These are phyloP conservation scores for Paramecium tetraurelia DNA, from an alignment of 73 alveolate genomes.

Conservation along the genomic window DNA sequence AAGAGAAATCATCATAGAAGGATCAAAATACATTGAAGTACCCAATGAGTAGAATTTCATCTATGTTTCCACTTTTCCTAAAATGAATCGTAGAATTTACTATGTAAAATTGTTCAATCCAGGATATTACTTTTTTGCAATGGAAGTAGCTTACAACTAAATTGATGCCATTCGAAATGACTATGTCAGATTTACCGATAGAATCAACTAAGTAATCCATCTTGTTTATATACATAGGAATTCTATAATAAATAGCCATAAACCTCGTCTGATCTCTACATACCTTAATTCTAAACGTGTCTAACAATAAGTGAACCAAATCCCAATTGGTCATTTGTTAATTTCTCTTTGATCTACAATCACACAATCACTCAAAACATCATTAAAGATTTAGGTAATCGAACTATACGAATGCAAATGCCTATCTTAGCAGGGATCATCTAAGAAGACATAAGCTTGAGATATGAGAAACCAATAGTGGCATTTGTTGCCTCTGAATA, in stretches of 20 bases:
- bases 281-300: background rate
- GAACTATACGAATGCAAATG: background rate
- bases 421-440: constrained; percentile 5
- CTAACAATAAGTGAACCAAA: background rate
- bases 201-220: background rate
- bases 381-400: background rate
- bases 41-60: background rate
- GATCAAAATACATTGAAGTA: background rate
- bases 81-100: background rate
- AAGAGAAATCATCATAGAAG: background rate
- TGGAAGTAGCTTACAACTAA: background rate
- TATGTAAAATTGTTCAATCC: background rate
- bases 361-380: background rate
- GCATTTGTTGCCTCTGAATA: constrained; percentile 21
- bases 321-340: background rate
- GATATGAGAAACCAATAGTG: background rate
- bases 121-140: background rate
- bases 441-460: background rate
- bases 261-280: background rate
- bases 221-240: background rate
- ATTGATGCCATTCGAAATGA: background rate
- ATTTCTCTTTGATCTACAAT: background rate
- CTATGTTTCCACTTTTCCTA: background rate
- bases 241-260: background rate
- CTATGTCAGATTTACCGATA: background rate